Evolutionary conservation across 371 early-diverging fungal species (phyloP).

Genomic region (Encephalitozoon intestinalis): DNA sequence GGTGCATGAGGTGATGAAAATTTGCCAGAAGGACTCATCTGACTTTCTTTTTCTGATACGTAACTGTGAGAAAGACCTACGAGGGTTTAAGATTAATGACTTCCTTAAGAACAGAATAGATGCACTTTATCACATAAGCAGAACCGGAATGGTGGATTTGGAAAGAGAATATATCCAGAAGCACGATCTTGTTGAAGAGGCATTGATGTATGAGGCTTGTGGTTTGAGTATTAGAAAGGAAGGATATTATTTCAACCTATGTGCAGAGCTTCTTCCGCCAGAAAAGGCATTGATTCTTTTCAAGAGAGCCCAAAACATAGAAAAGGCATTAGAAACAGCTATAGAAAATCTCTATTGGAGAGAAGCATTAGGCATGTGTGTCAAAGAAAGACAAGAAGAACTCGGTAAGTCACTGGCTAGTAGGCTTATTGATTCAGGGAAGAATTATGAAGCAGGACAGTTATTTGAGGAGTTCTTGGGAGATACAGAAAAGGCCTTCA

Average conservation of each 20-base stretch:
- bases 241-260: not conserved
- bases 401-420: not conserved
- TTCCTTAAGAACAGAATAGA: not conserved
- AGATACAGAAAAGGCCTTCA: not conserved
- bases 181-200: not conserved
- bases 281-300: not conserved
- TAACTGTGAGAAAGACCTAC: not conserved
- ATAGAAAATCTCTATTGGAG: constrained; percentile 25
- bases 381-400: too few relatives aligned
- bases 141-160: not conserved
- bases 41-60: constrained; percentile 6
- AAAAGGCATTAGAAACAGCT: constrained; percentile 11
- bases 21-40: not conserved
- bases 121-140: not conserved
- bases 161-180: not conserved
- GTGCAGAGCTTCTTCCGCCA: not conserved
- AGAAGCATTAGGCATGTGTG: not conserved
- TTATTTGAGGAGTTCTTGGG: not conserved
- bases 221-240: not conserved
- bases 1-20: not conserved
- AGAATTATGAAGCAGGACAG: not conserved
- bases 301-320: not conserved
- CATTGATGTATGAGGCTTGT: not conserved
- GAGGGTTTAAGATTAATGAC: not conserved
- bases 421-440: not conserved